Evolutionary conservation across 2,329 filamentous ascomycete genomes (phyloP), one percentile per base, ranked within the genome.

Genomic region (Neodidymelliopsis sp.): DNA sequence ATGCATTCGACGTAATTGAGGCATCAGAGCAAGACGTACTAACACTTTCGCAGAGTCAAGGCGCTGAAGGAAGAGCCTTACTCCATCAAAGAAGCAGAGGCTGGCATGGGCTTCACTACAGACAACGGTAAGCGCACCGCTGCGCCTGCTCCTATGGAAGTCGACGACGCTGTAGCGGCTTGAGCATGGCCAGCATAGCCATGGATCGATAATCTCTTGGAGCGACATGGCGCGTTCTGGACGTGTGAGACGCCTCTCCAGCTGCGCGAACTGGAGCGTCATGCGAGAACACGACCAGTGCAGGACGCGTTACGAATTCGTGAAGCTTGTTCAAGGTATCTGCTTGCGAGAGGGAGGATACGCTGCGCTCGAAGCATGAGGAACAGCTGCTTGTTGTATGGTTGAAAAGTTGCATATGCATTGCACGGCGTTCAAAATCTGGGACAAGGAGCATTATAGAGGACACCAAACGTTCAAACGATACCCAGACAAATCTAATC

Each of bases 51-150:
- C 51, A 96, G 93, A 71, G 76, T 96, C 43, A 91, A 91, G 71
- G 82, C 90, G 64, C 77, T 99, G 52, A 84, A 85, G 56, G 91
- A 95, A 66, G 90, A 90, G 63, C 89, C 91, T 8, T 94, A 96
- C 73, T 87, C 87, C 4, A 91, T 96, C 67, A 89, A 90, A 67
- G 85, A 92, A 62, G 90, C 92, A 23, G 90, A 96, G 67, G 90
- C 89, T 12, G 91, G 88, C 0, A 79, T 87, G 25, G 90, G 90
- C 28, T 75, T 92, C 46, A 79, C 81, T 44, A 86, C 84, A 23
- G 87, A 91, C 69, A 91, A 91, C 71, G 83, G 83, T 56, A 74
- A 69, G 53, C 67, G 70, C 45, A 57, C 64, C 4, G 67, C 63
- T 9, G 53, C 63, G 22, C 55, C 54, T 16, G 47, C 47, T 30